These are phyloP conservation scores for Entophlyctis helioformis DNA, from an alignment of 192 early-diverging fungal species.

Conservation along the genomic window DNA sequence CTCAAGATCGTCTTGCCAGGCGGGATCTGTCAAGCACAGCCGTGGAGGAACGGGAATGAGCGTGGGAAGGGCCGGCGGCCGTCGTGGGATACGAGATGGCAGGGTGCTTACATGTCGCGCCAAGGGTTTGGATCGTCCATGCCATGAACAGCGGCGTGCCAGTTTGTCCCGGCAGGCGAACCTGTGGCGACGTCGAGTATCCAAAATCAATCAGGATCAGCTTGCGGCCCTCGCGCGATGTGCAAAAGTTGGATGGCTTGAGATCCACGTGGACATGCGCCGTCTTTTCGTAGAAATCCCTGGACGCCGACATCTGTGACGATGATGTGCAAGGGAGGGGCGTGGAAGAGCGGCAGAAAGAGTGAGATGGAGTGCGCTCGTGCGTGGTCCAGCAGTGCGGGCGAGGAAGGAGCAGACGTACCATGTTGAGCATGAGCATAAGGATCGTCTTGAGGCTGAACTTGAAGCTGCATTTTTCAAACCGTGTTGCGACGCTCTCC, in stretches of 20 bases:
- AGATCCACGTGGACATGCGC: constrained; percentile 16
- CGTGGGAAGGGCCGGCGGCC: too few species aligned
- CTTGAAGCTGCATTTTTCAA: constrained; percentile 7
- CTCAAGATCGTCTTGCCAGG: constrained; percentile 17
- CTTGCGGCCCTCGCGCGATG: constrained; percentile 2
- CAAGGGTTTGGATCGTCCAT: constrained; percentile 8
- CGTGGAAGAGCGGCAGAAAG: background rate
- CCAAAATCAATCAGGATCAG: constrained; percentile 22
- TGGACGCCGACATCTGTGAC: constrained; percentile 1
- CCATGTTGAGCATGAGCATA: constrained; percentile 10
- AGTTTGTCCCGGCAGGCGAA: constrained; percentile 16
- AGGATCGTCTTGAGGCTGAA: constrained; percentile 12
- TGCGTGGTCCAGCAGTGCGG: too few species aligned
- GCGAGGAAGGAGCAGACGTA: background rate
- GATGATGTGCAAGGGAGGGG: background rate
- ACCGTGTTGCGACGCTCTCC: constrained; percentile 7
- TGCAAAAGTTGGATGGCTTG: constrained; percentile 21
- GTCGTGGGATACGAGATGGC: background rate
- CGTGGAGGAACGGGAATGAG: too few species aligned
- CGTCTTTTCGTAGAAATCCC: constrained; percentile 6
- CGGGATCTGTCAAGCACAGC: constrained; percentile 6
- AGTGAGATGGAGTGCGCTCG: too few species aligned
- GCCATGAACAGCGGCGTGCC: constrained; percentile 25
- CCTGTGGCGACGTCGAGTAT: constrained; percentile 14
- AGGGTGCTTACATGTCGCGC: constrained; percentile 8